Evolutionary conservation across 805 yeast genomes (phyloP).

Genomic region (Saccharomycopsis fibuligera): DNA sequence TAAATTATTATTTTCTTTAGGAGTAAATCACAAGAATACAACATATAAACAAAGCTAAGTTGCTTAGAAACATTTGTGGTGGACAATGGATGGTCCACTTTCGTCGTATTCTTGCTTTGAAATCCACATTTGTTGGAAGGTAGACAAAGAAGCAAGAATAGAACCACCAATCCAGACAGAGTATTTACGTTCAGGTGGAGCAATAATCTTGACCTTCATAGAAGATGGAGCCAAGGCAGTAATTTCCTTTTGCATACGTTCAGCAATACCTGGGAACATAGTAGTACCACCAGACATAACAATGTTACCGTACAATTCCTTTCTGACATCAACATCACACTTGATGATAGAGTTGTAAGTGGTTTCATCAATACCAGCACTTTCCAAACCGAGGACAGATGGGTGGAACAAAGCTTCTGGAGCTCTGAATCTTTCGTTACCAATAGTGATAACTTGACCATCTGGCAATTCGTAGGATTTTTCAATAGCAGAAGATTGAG

Average conservation of each 20-base stretch:
- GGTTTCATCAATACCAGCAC: conserved; percentile 99
- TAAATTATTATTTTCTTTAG: too few relatives aligned
- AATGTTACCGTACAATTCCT: conserved; percentile 97
- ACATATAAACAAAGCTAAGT: too few relatives aligned
- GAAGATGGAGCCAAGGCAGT: conserved; percentile 99
- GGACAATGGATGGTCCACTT: conserved; percentile 99
- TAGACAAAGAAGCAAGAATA: conserved; percentile 94
- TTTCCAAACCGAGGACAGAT: conserved; percentile 55
- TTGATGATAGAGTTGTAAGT: conserved; percentile 91
- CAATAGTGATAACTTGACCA: conserved; percentile 98
- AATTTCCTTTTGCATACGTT: conserved; percentile 99
- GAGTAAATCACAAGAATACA: too few relatives aligned
- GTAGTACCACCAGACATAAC: conserved; percentile 99
- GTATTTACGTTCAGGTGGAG: conserved; percentile 99
- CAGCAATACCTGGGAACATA: conserved; percentile 99
- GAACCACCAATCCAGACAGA: conserved; percentile 99
- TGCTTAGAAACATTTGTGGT: conserved; percentile 84
- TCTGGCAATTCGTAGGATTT: conserved; percentile 99
- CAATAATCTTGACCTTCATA: conserved; percentile 98
- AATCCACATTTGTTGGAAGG: conserved; percentile 99
- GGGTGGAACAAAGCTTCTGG: conserved; percentile 99
- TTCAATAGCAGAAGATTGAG: conserved; percentile 96
- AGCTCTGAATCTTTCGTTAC: conserved; percentile 99
- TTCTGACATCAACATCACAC: conserved; percentile 99
- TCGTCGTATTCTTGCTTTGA: conserved; percentile 99